Evolutionary conservation across 2,329 filamentous ascomycete genomes (phyloP).

Genomic region (Colletotrichum chrysophilum): DNA sequence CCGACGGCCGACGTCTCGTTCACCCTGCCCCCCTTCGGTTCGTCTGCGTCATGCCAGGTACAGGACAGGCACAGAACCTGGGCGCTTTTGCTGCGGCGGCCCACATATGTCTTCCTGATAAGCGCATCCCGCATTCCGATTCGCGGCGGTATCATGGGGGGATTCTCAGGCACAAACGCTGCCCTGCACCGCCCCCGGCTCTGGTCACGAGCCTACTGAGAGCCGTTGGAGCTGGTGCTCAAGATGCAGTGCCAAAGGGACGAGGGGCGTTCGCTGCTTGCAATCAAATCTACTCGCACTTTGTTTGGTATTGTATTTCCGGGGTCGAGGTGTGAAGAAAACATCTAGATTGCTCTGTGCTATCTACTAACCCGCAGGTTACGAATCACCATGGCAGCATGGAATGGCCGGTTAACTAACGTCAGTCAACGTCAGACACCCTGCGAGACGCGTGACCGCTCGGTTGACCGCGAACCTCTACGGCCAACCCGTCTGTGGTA

Average conservation of each 20-base stretch:
- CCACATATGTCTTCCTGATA: not conserved
- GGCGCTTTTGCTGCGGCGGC: not conserved
- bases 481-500: not conserved
- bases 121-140: not conserved
- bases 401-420: not conserved
- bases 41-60: slow-evolving; percentile 19
- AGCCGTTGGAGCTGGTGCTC: not conserved
- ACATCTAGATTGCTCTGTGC: not conserved
- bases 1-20: not conserved
- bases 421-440: not conserved
- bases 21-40: not conserved
- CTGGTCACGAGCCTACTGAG: not conserved
- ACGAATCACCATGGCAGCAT: not conserved
- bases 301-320: not conserved
- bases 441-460: not conserved
- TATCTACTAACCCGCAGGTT: not conserved
- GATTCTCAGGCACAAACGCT: not conserved
- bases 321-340: not conserved
- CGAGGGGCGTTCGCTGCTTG: not conserved
- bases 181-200: not conserved
- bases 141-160: not conserved
- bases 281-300: not conserved
- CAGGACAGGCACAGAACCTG: not conserved
- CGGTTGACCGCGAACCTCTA: not conserved
- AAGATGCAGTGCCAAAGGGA: not conserved